Base-by-base conservation (phyloP, 106 monocot species). In the Platanthera guangdongensis region DNA sequence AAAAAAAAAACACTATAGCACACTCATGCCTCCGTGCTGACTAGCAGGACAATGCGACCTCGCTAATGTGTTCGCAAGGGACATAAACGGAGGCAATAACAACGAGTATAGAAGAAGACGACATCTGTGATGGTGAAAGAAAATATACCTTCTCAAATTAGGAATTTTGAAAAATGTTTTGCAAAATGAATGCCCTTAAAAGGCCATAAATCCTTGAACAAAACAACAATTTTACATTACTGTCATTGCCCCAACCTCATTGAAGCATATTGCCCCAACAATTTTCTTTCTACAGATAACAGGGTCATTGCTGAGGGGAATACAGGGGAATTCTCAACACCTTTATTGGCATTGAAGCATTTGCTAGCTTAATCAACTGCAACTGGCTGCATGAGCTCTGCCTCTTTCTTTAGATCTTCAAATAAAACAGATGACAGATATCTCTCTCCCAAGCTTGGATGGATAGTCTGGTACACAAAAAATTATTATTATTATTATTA, bases 401-500 rank as follows among this genome's bases (percentile, higher is more conserved):
- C 92, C 81, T 96, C 95, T 49, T 87, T 55, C 73, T 93, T 87
- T 8, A 96, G 77, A 52, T 92, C 88, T 74, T 96, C 81, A 68
- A 96, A 96, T 74, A 96, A 74, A 1, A 79, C 95, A 0, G 95
- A 90, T 32, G 95, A 93, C 72, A 96, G 49, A 79, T 96, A 96
- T 70, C 95, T 83, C 78, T 96, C 95, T 21, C 95, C 95, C 64
- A 96, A 82, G 82, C 95, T 96, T 9, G 95, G 95, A 78, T 85
- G 88, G 55, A 96, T 79, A 47, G 95, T 96, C 95, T 96, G 85
- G 0, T 32, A 5, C 30, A 39, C 65, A 65, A 21, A 63, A 63
- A 25, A 25, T 25, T 25, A 25, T 25, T 25, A 25, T 25, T 25
- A 25, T 25, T 25, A 25, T 25, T 25, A 25, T 25, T 25, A 25